phyloP scores from a whole-genome alignment of 1,139 yeast genomes.

The Sugiyamaella pinicola region DNA sequence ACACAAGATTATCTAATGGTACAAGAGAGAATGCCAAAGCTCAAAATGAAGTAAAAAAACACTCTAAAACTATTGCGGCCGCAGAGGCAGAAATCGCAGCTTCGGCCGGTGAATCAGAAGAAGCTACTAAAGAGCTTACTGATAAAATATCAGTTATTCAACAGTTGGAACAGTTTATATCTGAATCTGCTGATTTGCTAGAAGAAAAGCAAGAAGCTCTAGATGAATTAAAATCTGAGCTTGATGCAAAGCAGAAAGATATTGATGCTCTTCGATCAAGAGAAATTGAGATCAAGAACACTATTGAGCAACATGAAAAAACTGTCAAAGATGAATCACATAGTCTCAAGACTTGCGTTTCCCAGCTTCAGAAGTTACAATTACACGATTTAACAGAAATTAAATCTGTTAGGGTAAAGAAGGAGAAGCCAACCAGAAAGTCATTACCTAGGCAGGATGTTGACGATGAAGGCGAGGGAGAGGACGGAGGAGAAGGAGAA shows the following conservation, averaged over 20 bases:
- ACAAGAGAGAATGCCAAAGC: slow-evolving; percentile 63
- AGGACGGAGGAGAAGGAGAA: slow-evolving; percentile 27
- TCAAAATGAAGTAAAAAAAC: slow-evolving; percentile 64
- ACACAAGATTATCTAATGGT: slow-evolving; percentile 62
- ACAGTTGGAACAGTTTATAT: slow-evolving; percentile 43
- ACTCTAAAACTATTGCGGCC: slow-evolving; percentile 51
- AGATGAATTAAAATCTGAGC: slow-evolving; percentile 48
- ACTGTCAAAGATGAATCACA: slow-evolving; percentile 49
- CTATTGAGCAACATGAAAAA: slow-evolving; percentile 59
- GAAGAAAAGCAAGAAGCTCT: slow-evolving; percentile 42
- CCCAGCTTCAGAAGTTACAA: slow-evolving; percentile 32
- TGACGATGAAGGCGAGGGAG: slow-evolving; percentile 24
- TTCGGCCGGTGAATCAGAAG: slow-evolving; percentile 42
- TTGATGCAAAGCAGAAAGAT: slow-evolving; percentile 55
- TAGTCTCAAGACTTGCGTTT: slow-evolving; percentile 44
- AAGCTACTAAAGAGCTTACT: slow-evolving; percentile 45
- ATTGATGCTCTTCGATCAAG: slow-evolving; percentile 65
- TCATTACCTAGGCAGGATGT: slow-evolving; percentile 21
- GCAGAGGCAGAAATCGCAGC: slow-evolving; percentile 41
- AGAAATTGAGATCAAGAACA: slow-evolving; percentile 68
- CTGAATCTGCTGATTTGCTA: slow-evolving; percentile 38
- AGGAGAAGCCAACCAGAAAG: slow-evolving; percentile 19
- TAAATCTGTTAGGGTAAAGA: slow-evolving; percentile 17
- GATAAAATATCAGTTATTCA: slow-evolving; percentile 33
- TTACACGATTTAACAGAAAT: slow-evolving; percentile 37